phyloP scores from a whole-genome alignment of 2,329 filamentous ascomycete species.

The Aureobasidium subglaciale region DNA sequence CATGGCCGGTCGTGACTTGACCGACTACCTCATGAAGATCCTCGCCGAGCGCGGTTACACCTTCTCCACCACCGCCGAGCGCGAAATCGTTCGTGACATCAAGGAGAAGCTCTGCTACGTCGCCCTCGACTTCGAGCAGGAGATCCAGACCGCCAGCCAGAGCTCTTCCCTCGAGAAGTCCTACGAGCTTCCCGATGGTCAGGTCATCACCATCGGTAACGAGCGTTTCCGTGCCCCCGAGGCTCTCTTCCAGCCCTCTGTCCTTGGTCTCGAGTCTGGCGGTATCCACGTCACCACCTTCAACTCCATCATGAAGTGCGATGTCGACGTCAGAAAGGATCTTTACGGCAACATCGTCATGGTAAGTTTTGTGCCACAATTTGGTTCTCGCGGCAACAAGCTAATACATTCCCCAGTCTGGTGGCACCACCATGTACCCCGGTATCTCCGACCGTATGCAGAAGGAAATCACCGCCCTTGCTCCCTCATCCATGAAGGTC shows the following conservation, averaged over 20 bases:
- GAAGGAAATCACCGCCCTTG: conserved; percentile 99
- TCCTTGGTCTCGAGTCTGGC: conserved; percentile 95
- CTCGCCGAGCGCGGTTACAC: conserved; percentile 98
- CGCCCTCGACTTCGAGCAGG: conserved; percentile 99
- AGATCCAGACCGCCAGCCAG: conserved; percentile 99
- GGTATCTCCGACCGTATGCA: conserved; percentile 99
- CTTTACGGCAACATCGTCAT: conserved; percentile 99
- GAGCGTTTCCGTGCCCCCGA: conserved; percentile 99
- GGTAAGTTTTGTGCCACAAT: conserved; percentile 54
- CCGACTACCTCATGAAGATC: conserved; percentile 99
- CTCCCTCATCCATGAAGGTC: conserved; percentile 99
- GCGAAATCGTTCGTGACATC: conserved; percentile 99
- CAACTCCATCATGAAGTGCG: conserved; percentile 99
- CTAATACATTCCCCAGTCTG: conserved; percentile 62
- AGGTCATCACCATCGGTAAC: conserved; percentile 99
- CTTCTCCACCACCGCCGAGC: conserved; percentile 99
- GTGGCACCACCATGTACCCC: conserved; percentile 99
- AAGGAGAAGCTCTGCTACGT: conserved; percentile 99
- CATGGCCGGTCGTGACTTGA: conserved; percentile 99
- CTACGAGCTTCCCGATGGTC: conserved; percentile 97
- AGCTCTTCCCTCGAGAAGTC: conserved; percentile 99
- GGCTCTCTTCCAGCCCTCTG: conserved; percentile 98
- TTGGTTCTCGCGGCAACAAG: conserved; percentile 17
- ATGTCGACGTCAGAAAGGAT: conserved; percentile 99
- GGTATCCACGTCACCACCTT: conserved; percentile 99